A percentile compares a stretch with the other conserved stretches of the same genome.
Conservation (phyloP, 495 filamentous ascomycete genomes). For the Podospora australis region DNA sequence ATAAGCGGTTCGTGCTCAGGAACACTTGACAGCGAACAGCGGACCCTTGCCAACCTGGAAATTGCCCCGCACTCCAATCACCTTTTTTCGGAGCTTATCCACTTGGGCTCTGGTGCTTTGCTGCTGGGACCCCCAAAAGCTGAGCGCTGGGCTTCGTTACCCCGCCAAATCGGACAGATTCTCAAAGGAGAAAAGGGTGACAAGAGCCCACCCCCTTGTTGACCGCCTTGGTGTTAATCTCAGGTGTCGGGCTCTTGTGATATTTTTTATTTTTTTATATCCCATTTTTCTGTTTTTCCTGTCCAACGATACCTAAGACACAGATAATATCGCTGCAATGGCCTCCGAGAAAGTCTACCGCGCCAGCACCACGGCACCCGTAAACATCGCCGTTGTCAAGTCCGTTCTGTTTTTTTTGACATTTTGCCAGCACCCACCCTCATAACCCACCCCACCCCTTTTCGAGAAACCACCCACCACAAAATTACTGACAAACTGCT, state of each 20-base stretch:
- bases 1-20: too few species aligned
- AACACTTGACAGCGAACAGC: too few species aligned
- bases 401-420: too few species aligned
- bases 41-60: too few species aligned
- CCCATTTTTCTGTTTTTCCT: neutral
- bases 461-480: slow-evolving; percentile 9
- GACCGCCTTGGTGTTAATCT: neutral
- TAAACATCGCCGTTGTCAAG: slow-evolving; percentile 99
- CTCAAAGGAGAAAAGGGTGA: slow-evolving; percentile 2
- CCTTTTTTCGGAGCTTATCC: neutral
- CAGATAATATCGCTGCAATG: slow-evolving; percentile 31
- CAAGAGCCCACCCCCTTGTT: too few species aligned
- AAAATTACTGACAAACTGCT: slow-evolving; percentile 4
- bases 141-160: neutral
- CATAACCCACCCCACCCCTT: slow-evolving; percentile 8
- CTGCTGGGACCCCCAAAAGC: neutral
- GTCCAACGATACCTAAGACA: neutral
- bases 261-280: too few species aligned
- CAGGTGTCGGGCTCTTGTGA: too few species aligned
- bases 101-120: slow-evolving; percentile 1
- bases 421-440: too few species aligned
- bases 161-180: neutral
- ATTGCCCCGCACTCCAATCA: neutral
- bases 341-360: slow-evolving; percentile 59
- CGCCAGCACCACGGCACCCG: slow-evolving; percentile 91